These are phyloP conservation scores for Neonectria magnoliae DNA, from an alignment of 2,329 filamentous ascomycete species.

Conservation along the genomic window DNA sequence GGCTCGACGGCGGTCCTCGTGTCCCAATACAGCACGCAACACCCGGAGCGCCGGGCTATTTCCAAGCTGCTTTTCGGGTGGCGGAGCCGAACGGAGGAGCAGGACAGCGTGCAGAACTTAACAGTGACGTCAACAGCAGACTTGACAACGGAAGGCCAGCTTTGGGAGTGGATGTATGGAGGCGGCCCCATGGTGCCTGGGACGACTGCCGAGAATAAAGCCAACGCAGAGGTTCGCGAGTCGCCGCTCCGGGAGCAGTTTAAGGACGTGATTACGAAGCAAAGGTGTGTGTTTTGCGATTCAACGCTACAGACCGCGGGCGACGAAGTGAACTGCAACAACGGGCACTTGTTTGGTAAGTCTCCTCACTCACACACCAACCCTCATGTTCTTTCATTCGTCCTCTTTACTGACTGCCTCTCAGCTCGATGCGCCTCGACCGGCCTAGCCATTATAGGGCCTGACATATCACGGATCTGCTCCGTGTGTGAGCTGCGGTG, in stretches of 20 bases:
- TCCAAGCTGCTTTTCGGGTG: slow-evolving; percentile 52
- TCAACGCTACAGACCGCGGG: slow-evolving; percentile 46
- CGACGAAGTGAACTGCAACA: slow-evolving; percentile 51
- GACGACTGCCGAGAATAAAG: slow-evolving; percentile 42
- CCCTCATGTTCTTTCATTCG: background rate
- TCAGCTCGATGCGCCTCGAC: slow-evolving; percentile 64
- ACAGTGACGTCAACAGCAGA: slow-evolving; percentile 15
- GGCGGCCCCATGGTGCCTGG: slow-evolving; percentile 58
- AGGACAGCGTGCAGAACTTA: slow-evolving; percentile 1
- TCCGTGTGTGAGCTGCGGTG: slow-evolving; percentile 65
- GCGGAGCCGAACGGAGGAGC: slow-evolving; percentile 31
- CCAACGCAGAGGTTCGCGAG: slow-evolving; percentile 24
- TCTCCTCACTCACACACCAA: background rate
- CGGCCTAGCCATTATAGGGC: slow-evolving; percentile 63
- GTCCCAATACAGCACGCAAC: slow-evolving; percentile 59
- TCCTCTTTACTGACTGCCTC: slow-evolving; percentile 11
- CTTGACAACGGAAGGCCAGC: slow-evolving; percentile 60
- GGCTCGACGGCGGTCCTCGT: slow-evolving; percentile 62
- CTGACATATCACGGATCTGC: slow-evolving; percentile 63
- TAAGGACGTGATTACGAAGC: slow-evolving; percentile 44
- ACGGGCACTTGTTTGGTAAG: slow-evolving; percentile 54
- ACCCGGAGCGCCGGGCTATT: slow-evolving; percentile 55
- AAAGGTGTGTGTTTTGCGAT: slow-evolving; percentile 61
- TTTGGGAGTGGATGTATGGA: slow-evolving; percentile 70
- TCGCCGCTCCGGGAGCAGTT: slow-evolving; percentile 52